Evolutionary conservation across 805 yeast species (phyloP).

Genomic region (Metschnikowia bowlesiae): DNA sequence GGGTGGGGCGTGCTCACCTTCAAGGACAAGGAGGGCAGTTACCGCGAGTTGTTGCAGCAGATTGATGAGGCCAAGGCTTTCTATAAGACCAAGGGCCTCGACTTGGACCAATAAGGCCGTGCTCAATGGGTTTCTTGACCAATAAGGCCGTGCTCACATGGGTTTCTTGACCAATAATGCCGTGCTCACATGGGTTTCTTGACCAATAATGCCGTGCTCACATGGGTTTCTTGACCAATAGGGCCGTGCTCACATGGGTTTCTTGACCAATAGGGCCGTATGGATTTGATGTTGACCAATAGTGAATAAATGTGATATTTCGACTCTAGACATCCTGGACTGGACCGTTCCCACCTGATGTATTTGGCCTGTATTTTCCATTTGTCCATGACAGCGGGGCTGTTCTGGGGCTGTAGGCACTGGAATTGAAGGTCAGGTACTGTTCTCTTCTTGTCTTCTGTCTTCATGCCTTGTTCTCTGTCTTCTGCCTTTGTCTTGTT

Average conservation of each 20-base stretch:
- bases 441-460: too few relatives aligned
- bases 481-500: too few relatives aligned
- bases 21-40: constrained; percentile 67
- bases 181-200: background rate
- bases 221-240: background rate
- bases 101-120: constrained; percentile 24
- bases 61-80: constrained; percentile 62
- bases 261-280: background rate
- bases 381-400: too few relatives aligned
- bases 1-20: constrained; percentile 68
- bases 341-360: too few relatives aligned
- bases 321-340: background rate
- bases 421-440: too few relatives aligned
- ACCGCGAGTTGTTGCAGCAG: constrained; percentile 53
- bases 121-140: too few relatives aligned
- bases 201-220: too few relatives aligned
- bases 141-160: too few relatives aligned
- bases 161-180: background rate
- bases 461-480: too few relatives aligned
- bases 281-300: background rate
- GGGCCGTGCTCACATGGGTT: background rate
- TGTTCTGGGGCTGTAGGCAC: too few relatives aligned
- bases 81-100: constrained; percentile 52
- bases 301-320: background rate
- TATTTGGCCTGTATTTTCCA: too few relatives aligned